phyloP scores from a whole-genome alignment of 2,329 filamentous ascomycete species.

The Ophiostoma perfectum region DNA sequence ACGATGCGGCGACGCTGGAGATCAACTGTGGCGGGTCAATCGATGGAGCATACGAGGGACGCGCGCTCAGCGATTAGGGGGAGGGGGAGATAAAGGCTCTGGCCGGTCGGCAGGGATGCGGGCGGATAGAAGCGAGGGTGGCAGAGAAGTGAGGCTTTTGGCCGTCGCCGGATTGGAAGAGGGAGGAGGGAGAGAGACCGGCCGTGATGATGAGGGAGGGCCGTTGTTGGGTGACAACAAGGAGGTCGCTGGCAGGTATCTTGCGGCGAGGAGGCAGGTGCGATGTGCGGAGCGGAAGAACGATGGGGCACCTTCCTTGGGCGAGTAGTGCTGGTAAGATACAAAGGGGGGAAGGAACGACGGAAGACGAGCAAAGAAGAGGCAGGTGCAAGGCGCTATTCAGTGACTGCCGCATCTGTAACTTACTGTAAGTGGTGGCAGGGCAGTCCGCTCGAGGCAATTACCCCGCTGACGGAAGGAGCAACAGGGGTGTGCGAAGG shows the following conservation, averaged over 20 bases:
- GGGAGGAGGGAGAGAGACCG: no score
- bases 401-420: slow-evolving; percentile 2
- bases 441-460: not conserved
- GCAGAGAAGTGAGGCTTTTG: not conserved
- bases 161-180: not conserved
- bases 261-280: slow-evolving; percentile 7
- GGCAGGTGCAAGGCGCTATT: slow-evolving; percentile 15
- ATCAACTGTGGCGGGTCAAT: slow-evolving; percentile 12
- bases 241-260: slow-evolving; percentile 7
- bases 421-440: not conserved
- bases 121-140: not conserved
- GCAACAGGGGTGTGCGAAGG: slow-evolving; percentile 5
- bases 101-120: not conserved
- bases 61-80: slow-evolving; percentile 14
- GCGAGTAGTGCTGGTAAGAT: not conserved
- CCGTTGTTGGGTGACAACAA: slow-evolving; percentile 14
- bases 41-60: not conserved
- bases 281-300: slow-evolving; percentile 23
- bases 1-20: slow-evolving; percentile 5
- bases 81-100: not conserved
- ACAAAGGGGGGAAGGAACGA: not conserved
- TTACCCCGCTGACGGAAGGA: slow-evolving; percentile 20
- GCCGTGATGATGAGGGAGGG: not conserved
- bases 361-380: not conserved
- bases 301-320: not conserved